A percentile compares a stretch with the other conserved stretches of the same genome.
Evolutionary conservation across 805 yeast species (phyloP).

Genomic region (Kregervanrija fluxuum): DNA sequence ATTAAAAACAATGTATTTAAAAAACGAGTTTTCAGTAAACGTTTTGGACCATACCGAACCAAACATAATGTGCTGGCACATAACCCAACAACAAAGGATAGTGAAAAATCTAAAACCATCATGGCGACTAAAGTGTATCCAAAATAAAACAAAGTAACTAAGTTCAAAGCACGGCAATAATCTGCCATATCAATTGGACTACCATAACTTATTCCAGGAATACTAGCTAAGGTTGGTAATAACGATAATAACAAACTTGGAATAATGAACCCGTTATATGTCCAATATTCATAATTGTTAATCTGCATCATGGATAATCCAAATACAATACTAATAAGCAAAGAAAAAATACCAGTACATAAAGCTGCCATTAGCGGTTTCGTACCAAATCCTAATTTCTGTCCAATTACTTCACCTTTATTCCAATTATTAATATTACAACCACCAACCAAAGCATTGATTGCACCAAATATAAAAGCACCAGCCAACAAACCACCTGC

Average conservation of each 20-base stretch:
- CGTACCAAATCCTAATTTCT: conserved; percentile 16
- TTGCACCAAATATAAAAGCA: conserved; percentile 61
- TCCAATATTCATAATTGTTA: not conserved
- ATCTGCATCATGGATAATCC: conserved; percentile 16
- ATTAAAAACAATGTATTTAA: conserved; percentile 20
- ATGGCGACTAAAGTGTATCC: conserved; percentile 67
- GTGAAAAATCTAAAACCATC: conserved; percentile 75
- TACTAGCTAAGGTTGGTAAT: conserved; percentile 3
- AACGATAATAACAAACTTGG: conserved; percentile 12
- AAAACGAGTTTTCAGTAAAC: conserved; percentile 2
- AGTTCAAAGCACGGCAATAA: conserved; percentile 17
- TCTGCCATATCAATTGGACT: conserved; percentile 13
- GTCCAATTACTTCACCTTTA: no score
- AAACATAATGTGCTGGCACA: conserved; percentile 71
- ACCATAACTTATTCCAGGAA: not conserved
- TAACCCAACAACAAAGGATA: conserved; percentile 66
- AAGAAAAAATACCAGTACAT: conserved; percentile 23
- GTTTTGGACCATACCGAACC: conserved; percentile 32
- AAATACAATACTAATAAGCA: conserved; percentile 14
- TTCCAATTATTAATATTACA: conserved; percentile 22
- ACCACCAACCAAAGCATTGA: conserved; percentile 46
- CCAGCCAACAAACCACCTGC: conserved; percentile 68
- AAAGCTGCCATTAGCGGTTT: conserved; percentile 23
- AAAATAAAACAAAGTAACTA: conserved; percentile 41
- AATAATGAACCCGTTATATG: conserved; percentile 9